Conservation (phyloP, 345 rosid species). For the Gossypium stocksii region DNA sequence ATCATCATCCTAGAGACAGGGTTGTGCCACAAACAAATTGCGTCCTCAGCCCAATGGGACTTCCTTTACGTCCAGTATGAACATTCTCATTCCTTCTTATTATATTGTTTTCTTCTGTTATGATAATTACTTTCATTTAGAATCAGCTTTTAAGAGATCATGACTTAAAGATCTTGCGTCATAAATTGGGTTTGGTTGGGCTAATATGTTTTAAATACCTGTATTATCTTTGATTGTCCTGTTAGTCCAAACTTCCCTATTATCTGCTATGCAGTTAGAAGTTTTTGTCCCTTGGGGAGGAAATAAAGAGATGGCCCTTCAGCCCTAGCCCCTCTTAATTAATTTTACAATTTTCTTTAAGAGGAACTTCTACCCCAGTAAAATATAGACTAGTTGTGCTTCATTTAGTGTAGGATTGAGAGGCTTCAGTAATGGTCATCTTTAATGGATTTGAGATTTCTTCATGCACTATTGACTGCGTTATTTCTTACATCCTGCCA, state of each 20-base stretch:
- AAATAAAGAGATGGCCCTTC: not conserved
- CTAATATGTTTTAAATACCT: not conserved
- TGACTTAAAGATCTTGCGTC: not conserved
- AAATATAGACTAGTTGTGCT: not conserved
- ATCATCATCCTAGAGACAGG: slow-evolving; percentile 84
- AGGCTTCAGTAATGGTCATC: not conserved
- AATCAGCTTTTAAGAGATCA: not conserved
- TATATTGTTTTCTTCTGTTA: slow-evolving; percentile 5
- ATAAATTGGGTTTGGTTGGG: not conserved
- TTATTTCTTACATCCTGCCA: not conserved
- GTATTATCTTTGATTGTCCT: not conserved
- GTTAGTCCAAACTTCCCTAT: not conserved
- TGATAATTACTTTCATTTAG: not conserved
- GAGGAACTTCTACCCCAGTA: not conserved
- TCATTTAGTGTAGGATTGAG: not conserved
- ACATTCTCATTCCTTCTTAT: slow-evolving; percentile 6
- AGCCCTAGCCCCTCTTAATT: not conserved
- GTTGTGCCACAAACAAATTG: slow-evolving; percentile 55
- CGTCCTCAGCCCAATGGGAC: slow-evolving; percentile 74
- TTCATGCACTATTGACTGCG: not conserved
- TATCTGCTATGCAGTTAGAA: not conserved
- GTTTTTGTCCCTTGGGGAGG: not conserved
- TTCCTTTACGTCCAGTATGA: slow-evolving; percentile 85
- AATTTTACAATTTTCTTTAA: not conserved
- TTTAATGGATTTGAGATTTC: not conserved